These are phyloP conservation scores for Lineolata rhizophorae DNA, from an alignment of 495 filamentous ascomycete genomes.

Conservation along the genomic window DNA sequence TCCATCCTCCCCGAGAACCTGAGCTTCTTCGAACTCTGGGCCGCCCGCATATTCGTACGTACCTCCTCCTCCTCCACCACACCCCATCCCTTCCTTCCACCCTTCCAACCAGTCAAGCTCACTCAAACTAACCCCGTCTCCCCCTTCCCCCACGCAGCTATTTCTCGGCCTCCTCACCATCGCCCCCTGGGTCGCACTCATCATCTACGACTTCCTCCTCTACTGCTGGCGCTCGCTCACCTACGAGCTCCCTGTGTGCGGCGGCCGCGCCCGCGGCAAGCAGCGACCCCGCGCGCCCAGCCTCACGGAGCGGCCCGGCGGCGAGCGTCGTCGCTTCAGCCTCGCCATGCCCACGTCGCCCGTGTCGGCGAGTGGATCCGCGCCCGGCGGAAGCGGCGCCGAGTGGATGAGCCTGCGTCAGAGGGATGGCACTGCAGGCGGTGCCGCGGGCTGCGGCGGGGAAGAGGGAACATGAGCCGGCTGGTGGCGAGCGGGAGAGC, in stretches of 20 bases:
- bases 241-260: slow-evolving; percentile 38
- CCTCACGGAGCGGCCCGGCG: slow-evolving; percentile 34
- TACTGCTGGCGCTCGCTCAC: slow-evolving; percentile 37
- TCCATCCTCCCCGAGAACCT: slow-evolving; percentile 38
- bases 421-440: slow-evolving; percentile 1
- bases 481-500: too few relatives aligned
- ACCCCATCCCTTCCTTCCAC: slow-evolving; percentile 1
- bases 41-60: slow-evolving; percentile 39
- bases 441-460: background rate
- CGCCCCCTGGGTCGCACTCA: slow-evolving; percentile 39
- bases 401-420: too few relatives aligned
- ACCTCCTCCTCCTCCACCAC: background rate
- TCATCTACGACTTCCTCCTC: slow-evolving; percentile 44
- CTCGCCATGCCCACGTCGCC: slow-evolving; percentile 12
- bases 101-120: too few relatives aligned
- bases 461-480: too few relatives aligned
- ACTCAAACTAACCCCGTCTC: too few relatives aligned
- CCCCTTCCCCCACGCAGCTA: slow-evolving; percentile 22
- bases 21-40: slow-evolving; percentile 38
- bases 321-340: slow-evolving; percentile 28
- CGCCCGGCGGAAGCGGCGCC: too few relatives aligned
- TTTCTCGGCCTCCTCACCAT: slow-evolving; percentile 41
- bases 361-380: too few relatives aligned
- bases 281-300: slow-evolving; percentile 41
- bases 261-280: slow-evolving; percentile 39